phyloP scores from a whole-genome alignment of 208 protist genomes.

The Crithidia brevicula region DNA sequence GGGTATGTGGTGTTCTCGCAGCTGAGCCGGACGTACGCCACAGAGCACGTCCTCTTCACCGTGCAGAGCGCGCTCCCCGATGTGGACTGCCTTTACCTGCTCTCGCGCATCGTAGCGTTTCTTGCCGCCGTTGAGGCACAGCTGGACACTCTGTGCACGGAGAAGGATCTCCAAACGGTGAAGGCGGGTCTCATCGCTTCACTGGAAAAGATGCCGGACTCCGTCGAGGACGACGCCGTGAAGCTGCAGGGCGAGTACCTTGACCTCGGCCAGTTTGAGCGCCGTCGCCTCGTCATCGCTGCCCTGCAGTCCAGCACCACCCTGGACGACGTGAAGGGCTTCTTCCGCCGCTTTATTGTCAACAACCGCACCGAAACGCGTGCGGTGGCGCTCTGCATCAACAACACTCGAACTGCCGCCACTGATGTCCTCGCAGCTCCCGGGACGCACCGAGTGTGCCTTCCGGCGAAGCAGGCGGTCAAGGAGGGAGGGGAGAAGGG shows the following conservation, averaged over 20 bases:
- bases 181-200: constrained; percentile 44
- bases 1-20: constrained; percentile 78
- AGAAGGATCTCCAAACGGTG: constrained; percentile 40
- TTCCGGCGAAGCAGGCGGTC: not conserved
- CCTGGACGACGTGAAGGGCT: constrained; percentile 34
- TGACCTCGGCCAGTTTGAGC: constrained; percentile 32
- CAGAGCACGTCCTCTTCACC: constrained; percentile 51
- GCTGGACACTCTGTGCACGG: constrained; percentile 45
- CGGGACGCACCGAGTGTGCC: constrained; percentile 8
- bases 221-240: constrained; percentile 43
- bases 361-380: constrained; percentile 41
- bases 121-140: constrained; percentile 47
- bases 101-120: constrained; percentile 80
- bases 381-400: constrained; percentile 51
- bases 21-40: constrained; percentile 19
- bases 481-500: constrained; percentile 6
- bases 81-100: constrained; percentile 64
- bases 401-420: constrained; percentile 33
- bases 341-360: constrained; percentile 44
- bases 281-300: constrained; percentile 41
- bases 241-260: constrained; percentile 42
- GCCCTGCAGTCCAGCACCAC: constrained; percentile 37
- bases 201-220: constrained; percentile 53
- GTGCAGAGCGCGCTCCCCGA: constrained; percentile 60
- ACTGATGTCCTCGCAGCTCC: constrained; percentile 6